A percentile compares a stretch with the other conserved stretches of the same genome.
phyloP scores from a whole-genome alignment of 148 eudicot species.

The Hydrangea macrophylla region DNA sequence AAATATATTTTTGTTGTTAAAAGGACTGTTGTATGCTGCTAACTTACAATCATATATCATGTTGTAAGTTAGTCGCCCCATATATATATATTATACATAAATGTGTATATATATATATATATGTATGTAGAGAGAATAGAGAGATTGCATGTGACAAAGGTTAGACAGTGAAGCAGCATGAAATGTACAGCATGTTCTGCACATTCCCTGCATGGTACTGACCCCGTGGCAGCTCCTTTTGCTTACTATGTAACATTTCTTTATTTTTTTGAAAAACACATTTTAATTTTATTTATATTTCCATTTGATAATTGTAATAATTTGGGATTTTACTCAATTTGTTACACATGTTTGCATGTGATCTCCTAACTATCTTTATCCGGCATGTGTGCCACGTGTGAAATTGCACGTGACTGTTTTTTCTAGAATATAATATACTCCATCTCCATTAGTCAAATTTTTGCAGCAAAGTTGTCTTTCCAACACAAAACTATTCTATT shows the following conservation, averaged over 20 bases:
- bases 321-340: background rate
- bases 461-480: background rate
- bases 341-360: slow-evolving; percentile 14
- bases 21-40: too few species aligned
- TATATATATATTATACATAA: too few species aligned
- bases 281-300: too few species aligned
- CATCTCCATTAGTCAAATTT: background rate
- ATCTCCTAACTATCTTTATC: background rate
- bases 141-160: slow-evolving; percentile 2
- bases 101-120: background rate
- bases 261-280: background rate
- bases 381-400: background rate
- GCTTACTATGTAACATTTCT: background rate
- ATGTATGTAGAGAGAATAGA: background rate
- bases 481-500: background rate
- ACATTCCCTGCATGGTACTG: slow-evolving; percentile 37
- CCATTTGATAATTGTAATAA: too few species aligned
- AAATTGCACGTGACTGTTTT: background rate
- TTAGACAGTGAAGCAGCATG: slow-evolving; percentile 26
- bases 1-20: too few species aligned
- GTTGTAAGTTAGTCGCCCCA: too few species aligned
- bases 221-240: background rate
- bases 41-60: too few species aligned
- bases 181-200: slow-evolving; percentile 38
- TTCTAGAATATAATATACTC: background rate